Evolutionary conservation across 1,139 yeast species (phyloP).

Genomic region (Hemisphaericaspora subhashii): DNA sequence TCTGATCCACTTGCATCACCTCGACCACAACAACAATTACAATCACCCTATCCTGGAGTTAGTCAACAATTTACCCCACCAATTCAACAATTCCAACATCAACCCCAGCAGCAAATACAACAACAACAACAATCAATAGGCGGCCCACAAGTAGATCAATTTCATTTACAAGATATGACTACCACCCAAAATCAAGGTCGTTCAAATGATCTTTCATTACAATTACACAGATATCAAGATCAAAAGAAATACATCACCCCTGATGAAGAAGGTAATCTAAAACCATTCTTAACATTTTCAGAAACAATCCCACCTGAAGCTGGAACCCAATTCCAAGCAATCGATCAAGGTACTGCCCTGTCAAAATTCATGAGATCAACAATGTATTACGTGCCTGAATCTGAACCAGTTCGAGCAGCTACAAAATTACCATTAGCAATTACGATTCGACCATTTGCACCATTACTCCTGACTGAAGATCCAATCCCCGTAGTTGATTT

Average conservation of each 20-base stretch:
- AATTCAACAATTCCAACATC: slow-evolving; percentile 7
- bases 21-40: slow-evolving; percentile 6
- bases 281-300: slow-evolving; percentile 66
- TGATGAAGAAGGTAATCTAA: slow-evolving; percentile 25
- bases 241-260: slow-evolving; percentile 48
- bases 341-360: slow-evolving; percentile 83
- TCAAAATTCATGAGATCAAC: slow-evolving; percentile 79
- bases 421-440: slow-evolving; percentile 82
- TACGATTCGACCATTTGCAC: slow-evolving; percentile 83
- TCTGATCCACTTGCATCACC: not conserved
- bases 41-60: not conserved
- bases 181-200: slow-evolving; percentile 4
- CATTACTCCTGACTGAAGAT: slow-evolving; percentile 45
- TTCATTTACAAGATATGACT: slow-evolving; percentile 10
- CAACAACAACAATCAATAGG: slow-evolving; percentile 2
- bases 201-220: slow-evolving; percentile 43
- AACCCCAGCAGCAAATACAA: slow-evolving; percentile 5
- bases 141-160: slow-evolving; percentile 10
- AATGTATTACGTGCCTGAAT: slow-evolving; percentile 81
- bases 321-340: slow-evolving; percentile 65
- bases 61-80: slow-evolving; percentile 1
- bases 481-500: slow-evolving; percentile 72
- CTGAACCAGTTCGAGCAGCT: slow-evolving; percentile 66
- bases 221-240: slow-evolving; percentile 53
- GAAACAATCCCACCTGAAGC: slow-evolving; percentile 82